Conservation (phyloP, 768 basidiomycete genomes). For the Gymnopilus dilepis region DNA sequence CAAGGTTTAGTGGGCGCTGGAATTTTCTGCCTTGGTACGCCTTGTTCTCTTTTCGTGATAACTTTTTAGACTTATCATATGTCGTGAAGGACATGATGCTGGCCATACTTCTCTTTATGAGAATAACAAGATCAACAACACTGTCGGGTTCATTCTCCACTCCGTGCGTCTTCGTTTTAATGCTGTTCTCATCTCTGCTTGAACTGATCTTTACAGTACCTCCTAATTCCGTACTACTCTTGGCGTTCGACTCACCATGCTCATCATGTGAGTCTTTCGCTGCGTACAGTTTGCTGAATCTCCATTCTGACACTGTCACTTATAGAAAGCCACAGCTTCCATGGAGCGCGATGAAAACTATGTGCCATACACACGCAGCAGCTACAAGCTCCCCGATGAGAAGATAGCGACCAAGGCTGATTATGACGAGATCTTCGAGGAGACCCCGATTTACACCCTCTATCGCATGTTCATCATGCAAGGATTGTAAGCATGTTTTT, state of each 20-base stretch:
- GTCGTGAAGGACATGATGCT: conserved; percentile 45
- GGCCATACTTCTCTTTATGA: conserved; percentile 49
- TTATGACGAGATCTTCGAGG: conserved; percentile 56
- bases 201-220: conserved; percentile 35
- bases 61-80: not conserved
- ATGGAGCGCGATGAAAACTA: conserved; percentile 83
- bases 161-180: conserved; percentile 34
- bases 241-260: conserved; percentile 74
- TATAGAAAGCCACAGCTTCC: conserved; percentile 66
- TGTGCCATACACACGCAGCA: conserved; percentile 54
- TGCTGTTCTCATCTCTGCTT: conserved; percentile 3
- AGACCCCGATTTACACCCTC: conserved; percentile 53
- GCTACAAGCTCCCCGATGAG: conserved; percentile 46
- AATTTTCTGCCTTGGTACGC: conserved; percentile 55
- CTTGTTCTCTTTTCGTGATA: not conserved
- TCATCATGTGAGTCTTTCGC: conserved; percentile 55
- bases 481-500: conserved; percentile 29
- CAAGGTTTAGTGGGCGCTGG: conserved; percentile 58
- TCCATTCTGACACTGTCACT: not conserved
- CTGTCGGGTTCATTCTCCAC: conserved; percentile 54
- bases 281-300: not conserved
- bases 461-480: conserved; percentile 54
- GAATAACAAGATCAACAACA: conserved; percentile 42
- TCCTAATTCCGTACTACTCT: conserved; percentile 64
- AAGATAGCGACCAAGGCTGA: conserved; percentile 42